These are phyloP conservation scores for Aquilaria agallochum DNA, from an alignment of 441 rosid genomes.

Conservation along the genomic window DNA sequence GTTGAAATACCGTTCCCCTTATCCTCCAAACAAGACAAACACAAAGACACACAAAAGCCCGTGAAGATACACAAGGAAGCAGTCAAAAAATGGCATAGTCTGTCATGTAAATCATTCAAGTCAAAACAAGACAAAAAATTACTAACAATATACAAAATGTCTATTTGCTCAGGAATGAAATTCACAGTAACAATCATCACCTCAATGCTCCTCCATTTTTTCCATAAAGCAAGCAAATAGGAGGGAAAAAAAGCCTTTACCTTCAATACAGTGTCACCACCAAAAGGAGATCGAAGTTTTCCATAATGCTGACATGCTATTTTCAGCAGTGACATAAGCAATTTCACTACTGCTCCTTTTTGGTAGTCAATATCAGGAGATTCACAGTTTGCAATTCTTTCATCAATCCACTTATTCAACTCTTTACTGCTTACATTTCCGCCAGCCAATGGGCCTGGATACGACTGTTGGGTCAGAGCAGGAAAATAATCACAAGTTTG, in stretches of 20 bases:
- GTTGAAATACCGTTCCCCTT: no score
- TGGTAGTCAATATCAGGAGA: constrained; percentile 51
- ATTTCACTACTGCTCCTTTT: constrained; percentile 55
- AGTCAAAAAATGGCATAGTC: no score
- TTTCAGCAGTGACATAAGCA: constrained; percentile 90
- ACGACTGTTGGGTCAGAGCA: constrained; percentile 66
- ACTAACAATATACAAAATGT: no score
- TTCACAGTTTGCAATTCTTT: constrained; percentile 68
- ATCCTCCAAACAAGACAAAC: no score
- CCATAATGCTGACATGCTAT: constrained; percentile 95
- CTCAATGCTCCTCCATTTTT: no score
- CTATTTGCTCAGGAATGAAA: neutral
- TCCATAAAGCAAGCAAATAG: no score
- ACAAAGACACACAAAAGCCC: no score
- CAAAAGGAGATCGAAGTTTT: constrained; percentile 94
- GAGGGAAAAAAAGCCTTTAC: constrained; percentile 29
- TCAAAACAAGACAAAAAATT: no score
- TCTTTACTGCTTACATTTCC: constrained; percentile 91
- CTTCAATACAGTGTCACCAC: constrained; percentile 56
- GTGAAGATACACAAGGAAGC: no score
- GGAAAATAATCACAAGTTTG: constrained; percentile 51
- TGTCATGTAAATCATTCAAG: no score
- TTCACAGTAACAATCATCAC: neutral
- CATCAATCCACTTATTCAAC: constrained; percentile 93
- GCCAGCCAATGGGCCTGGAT: constrained; percentile 97